These are phyloP conservation scores for Geotrichum restrictum DNA, from an alignment of 1,139 yeast genomes.

Conservation along the genomic window DNA sequence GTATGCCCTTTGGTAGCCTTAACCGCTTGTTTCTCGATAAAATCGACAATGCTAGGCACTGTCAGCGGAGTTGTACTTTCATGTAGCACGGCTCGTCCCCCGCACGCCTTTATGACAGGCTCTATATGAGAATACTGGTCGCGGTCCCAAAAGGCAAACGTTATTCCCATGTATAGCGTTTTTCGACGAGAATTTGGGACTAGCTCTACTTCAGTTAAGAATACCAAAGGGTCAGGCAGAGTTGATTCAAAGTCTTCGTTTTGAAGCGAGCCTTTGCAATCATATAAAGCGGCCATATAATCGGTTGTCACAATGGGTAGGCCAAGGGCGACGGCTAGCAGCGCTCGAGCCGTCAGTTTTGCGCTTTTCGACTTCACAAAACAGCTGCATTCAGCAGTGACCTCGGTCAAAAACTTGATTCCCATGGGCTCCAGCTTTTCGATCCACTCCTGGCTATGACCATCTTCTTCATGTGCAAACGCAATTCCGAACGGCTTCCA, in stretches of 20 bases:
- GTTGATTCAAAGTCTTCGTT: background rate
- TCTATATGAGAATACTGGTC: constrained; percentile 22
- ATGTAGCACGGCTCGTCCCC: constrained; percentile 22
- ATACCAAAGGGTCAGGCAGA: constrained; percentile 24
- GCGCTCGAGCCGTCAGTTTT: constrained; percentile 3
- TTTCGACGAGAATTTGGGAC: constrained; percentile 22
- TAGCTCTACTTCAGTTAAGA: constrained; percentile 23
- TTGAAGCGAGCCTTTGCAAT: background rate
- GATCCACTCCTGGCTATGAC: background rate
- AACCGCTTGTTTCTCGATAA: constrained; percentile 8
- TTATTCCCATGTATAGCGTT: constrained; percentile 20
- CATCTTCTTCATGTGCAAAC: constrained; percentile 6
- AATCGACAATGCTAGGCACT: constrained; percentile 6
- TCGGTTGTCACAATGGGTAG: constrained; percentile 25
- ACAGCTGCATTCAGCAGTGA: constrained; percentile 5
- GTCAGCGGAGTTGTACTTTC: background rate
- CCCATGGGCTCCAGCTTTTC: constrained; percentile 12
- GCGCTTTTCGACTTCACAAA: constrained; percentile 1
- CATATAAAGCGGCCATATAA: constrained; percentile 16
- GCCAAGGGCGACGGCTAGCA: constrained; percentile 26
- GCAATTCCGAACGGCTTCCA: constrained; percentile 12
- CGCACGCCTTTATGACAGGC: constrained; percentile 25
- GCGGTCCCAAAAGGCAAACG: constrained; percentile 21
- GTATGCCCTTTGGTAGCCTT: background rate
- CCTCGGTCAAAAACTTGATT: constrained; percentile 9